These are phyloP conservation scores for Pichia phayaonensis DNA, from an alignment of 805 yeast species.

Conservation along the genomic window DNA sequence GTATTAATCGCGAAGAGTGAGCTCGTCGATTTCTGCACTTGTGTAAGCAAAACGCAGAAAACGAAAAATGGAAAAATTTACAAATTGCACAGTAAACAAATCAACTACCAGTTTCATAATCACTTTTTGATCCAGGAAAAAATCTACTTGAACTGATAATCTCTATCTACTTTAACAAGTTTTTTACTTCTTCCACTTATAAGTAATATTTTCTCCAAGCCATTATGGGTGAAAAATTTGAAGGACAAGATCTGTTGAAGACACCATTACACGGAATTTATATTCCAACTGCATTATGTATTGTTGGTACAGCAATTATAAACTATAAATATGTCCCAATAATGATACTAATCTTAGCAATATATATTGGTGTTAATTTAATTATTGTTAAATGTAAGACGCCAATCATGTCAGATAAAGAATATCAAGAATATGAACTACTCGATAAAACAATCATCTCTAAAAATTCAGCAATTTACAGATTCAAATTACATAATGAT, in stretches of 20 bases:
- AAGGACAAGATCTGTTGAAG: conserved; percentile 43
- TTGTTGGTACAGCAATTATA: conserved; percentile 53
- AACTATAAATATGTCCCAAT: conserved; percentile 43
- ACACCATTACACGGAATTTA: conserved; percentile 71
- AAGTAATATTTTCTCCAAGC: background rate
- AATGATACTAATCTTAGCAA: conserved; percentile 32
- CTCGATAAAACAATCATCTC: conserved; percentile 68
- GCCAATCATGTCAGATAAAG: conserved; percentile 38
- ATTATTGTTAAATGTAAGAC: conserved; percentile 29
- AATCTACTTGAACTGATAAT: no score
- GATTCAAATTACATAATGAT: conserved; percentile 57
- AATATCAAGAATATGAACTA: conserved; percentile 61
- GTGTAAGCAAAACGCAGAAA: no score
- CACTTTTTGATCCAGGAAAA: no score
- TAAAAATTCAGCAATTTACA: conserved; percentile 63
- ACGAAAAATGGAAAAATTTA: no score
- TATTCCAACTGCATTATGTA: conserved; percentile 56
- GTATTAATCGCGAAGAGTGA: no score
- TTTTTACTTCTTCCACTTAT: background rate
- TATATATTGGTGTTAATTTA: conserved; percentile 31
- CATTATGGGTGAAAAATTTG: conserved; percentile 4
- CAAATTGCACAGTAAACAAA: background rate
- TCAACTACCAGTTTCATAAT: no score
- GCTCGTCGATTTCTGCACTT: no score
- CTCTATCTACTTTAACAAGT: no score